Base-by-base conservation (phyloP, 2,329 filamentous ascomycete genomes). In the Xenosphaeropsis pyriputrescens region DNA sequence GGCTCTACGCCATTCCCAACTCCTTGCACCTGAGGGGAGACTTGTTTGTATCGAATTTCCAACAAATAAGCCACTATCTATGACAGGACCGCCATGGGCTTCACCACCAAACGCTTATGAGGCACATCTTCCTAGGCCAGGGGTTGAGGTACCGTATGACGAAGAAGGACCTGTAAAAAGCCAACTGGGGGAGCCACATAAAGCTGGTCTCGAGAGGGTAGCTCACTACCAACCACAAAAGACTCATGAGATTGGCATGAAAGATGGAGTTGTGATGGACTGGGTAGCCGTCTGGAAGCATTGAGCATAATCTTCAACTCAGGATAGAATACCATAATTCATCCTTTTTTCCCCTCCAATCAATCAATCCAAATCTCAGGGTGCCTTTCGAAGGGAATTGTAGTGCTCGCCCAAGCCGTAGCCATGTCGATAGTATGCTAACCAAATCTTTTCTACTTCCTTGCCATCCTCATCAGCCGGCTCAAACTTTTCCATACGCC, bases 401-500 rank as follows among this genome's bases (percentile, higher is more conserved):
- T 98, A 98, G 61, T 98, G 91, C 63, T 96, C 91, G 11, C 91
- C 91, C 36, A 98, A 64, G 1, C 89, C 89, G 57, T 93, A 96
- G 35, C 84, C 85, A 62, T 95, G 86, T 50, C 83, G 72, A 59
- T 96, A 96, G 59, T 96, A 98, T 29, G 86, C 89, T 58, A 98
- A 58, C 89, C 91, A 96, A 47, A 72, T 73, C 48, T 71, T 71
- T 46, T 61, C 64, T 38, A 58, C 55, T 16, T 61, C 64, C 37
- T 63, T 52, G n/a, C 54, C 52, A 14, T 58, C 59, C 4, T 58
- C 60, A 18, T 58, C 54, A 13, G 48, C 57, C 44, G 74, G 68
- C 49, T 70, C 66, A 44, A 96, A 84, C 47, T 72, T 79, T 56
- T 93, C 85, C 40, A 83, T 76, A 39, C 78, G 64, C 4, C 86